A percentile compares a stretch with the other conserved stretches of the same genome.
These are phyloP conservation scores for Imleria badia DNA, from an alignment of 768 basidiomycete genomes.

Conservation along the genomic window DNA sequence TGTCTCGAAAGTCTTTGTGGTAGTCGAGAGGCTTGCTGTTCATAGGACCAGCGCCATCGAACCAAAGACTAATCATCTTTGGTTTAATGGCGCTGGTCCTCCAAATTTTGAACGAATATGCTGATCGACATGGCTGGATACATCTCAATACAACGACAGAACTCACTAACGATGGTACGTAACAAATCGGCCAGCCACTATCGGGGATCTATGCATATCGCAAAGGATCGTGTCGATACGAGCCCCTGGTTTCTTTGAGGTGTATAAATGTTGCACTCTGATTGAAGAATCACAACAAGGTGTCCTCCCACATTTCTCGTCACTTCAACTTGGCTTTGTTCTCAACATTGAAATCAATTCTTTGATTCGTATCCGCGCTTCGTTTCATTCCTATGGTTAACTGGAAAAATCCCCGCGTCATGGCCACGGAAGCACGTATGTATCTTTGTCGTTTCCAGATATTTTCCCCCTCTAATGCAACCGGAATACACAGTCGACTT, in stretches of 20 bases:
- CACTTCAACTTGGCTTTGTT: slow-evolving; percentile 7
- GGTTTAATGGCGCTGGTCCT: neutral
- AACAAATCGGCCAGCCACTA: slow-evolving; percentile 9
- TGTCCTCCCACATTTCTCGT: slow-evolving; percentile 2
- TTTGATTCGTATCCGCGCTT: slow-evolving; percentile 13
- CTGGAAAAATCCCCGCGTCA: slow-evolving; percentile 24
- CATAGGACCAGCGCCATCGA: no score
- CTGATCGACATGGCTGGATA: neutral
- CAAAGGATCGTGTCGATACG: slow-evolving; percentile 3
- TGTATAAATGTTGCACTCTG: slow-evolving; percentile 17
- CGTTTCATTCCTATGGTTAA: slow-evolving; percentile 22
- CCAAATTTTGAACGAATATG: neutral
- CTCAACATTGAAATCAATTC: slow-evolving; percentile 1
- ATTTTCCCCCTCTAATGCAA: slow-evolving; percentile 1
- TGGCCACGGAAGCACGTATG: slow-evolving; percentile 26
- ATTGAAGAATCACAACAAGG: slow-evolving; percentile 5
- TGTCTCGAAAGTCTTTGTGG: neutral
- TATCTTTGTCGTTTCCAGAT: neutral
- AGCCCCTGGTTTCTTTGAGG: slow-evolving; percentile 27
- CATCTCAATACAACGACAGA: neutral
- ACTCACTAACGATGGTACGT: slow-evolving; percentile 14
- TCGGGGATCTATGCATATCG: slow-evolving; percentile 8
- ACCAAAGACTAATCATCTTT: no score
- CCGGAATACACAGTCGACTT: slow-evolving; percentile 46
- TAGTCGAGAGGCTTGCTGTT: neutral